Base-by-base conservation (phyloP, 1,139 yeast genomes). In the Petasospora rhodanensis region DNA sequence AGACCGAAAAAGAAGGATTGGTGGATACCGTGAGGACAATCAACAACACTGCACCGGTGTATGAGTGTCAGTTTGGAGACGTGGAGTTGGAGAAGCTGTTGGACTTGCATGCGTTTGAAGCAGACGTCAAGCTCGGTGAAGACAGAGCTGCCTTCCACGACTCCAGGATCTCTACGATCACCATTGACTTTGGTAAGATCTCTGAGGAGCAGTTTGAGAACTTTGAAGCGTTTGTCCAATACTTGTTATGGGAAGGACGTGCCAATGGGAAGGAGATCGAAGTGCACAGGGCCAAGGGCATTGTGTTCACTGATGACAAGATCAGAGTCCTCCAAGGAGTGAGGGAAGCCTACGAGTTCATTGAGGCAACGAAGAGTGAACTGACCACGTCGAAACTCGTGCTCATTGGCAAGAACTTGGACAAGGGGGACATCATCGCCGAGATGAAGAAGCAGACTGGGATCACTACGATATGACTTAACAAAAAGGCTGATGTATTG, bases 241-340 rank as follows among this genome's bases (percentile, higher is more conserved):
- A 64, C 15, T 53, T 82, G 0, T 58, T 86, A 17, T 85, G 96
- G 95, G 84, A 80, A 34, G 63, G 66, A 29, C 55, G 49, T 5
- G 59, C 65, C 7, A 60, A 60, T 20, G 74, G 66, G 1, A 55
- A 59, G 30, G 47, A 47, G 1, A 66, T 73, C 4, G 96, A 87
- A 46, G 67, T 91, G 2, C 96, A 87, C 48, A 62, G 99, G 41
- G 62, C 82, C 5, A 91, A 93, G 54, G 98, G 96, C 1, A 58
- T 85, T 7, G 46, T 86, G 13, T 71, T 79, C 3, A 37, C 40
- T n/a, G 41, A 45, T 13, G 31, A 39, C 2, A 54, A 54, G 4
- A 65, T 72, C 40, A 35, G 33, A 14, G 87, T 91, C 2, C 62
- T 91, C n/a, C 98, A 91, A 55, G 97, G 95, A 5, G 98, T 91